phyloP scores from a whole-genome alignment of 176 grass and related monocot species.

The Musa acuminata region DNA sequence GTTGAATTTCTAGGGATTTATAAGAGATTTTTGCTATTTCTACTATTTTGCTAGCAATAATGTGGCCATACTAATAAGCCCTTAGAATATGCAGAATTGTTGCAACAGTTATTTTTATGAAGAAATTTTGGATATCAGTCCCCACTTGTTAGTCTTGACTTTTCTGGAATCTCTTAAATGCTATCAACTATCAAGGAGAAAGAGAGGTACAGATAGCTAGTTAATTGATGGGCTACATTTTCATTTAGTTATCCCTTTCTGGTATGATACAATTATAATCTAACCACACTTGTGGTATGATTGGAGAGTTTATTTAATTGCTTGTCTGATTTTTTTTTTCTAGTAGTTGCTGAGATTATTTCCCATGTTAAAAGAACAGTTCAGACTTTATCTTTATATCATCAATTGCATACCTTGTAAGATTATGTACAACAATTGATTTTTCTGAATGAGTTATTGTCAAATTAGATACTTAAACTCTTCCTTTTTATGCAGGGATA shows the following conservation, averaged over 20 bases:
- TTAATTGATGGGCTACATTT: neutral
- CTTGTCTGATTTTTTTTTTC: neutral
- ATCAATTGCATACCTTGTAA: neutral
- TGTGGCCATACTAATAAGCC: neutral
- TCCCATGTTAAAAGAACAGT: neutral
- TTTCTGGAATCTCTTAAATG: neutral
- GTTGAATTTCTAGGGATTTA: neutral
- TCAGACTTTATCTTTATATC: neutral
- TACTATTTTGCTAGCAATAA: neutral
- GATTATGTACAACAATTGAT: slow-evolving; percentile 1
- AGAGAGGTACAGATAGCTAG: neutral
- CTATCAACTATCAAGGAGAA: neutral
- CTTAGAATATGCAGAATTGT: neutral
- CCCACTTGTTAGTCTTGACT: neutral
- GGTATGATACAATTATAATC: too few relatives aligned
- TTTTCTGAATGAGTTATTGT: neutral
- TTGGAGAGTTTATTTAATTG: neutral
- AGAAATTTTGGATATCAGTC: neutral
- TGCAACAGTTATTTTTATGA: neutral
- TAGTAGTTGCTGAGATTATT: neutral
- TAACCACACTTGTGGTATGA: neutral
- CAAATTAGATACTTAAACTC: neutral
- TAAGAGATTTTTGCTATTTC: neutral
- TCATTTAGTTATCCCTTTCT: neutral
- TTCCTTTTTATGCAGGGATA: slow-evolving; percentile 37